phyloP scores from a whole-genome alignment of 257 asterid species.

The Scutellaria baicalensis region DNA sequence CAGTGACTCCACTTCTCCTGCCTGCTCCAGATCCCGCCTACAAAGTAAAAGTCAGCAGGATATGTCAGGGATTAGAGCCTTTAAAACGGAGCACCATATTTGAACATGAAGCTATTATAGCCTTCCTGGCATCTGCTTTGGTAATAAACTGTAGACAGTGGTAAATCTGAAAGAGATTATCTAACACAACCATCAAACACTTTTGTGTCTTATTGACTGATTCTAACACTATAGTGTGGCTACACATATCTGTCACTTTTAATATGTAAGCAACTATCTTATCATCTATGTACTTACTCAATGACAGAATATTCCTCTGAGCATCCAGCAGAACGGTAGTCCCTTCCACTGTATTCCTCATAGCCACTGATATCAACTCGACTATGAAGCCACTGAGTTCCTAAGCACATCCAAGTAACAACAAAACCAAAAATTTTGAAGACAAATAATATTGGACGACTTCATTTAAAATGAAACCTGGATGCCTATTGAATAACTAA shows the following conservation, averaged over 20 bases:
- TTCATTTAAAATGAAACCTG: not conserved
- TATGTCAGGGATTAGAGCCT: not conserved
- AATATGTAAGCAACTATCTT: not conserved
- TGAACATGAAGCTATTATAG: not conserved
- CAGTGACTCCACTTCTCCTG: conserved; percentile 72
- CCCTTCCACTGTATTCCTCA: conserved; percentile 87
- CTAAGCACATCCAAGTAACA: conserved; percentile 31
- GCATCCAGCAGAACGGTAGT: conserved; percentile 88
- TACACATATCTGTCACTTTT: no score
- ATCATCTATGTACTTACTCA: conserved; percentile 44
- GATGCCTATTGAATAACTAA: not conserved
- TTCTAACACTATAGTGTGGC: not conserved
- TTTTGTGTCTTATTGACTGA: not conserved
- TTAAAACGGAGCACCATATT: not conserved
- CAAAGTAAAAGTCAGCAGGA: not conserved
- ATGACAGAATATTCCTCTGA: conserved; percentile 77
- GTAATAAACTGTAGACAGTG: not conserved
- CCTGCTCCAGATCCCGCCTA: conserved; percentile 78
- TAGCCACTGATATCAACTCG: conserved; percentile 80
- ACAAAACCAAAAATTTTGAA: no score
- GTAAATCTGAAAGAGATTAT: no score
- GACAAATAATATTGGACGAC: not conserved
- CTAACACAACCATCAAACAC: not conserved
- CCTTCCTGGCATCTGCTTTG: not conserved
- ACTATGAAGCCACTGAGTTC: conserved; percentile 97